These are phyloP conservation scores for Cadophora sp. DNA, from an alignment of 2,329 filamentous ascomycete species.

Conservation along the genomic window DNA sequence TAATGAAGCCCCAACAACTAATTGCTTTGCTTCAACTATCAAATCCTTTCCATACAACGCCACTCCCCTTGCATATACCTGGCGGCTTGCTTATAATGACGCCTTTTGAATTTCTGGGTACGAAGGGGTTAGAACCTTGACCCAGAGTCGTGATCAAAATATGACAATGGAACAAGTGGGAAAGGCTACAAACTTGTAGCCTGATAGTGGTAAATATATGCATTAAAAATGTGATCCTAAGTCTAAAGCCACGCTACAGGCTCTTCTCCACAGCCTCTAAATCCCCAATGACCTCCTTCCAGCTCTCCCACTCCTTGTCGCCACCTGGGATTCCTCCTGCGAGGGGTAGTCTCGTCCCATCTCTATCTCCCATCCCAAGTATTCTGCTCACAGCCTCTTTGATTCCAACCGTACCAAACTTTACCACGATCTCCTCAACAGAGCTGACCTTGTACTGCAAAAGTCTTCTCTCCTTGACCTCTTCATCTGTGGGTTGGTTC, in stretches of 20 bases:
- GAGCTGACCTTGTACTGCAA: constrained; percentile 67
- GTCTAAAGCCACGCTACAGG: constrained; percentile 30
- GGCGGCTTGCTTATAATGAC: too few species aligned
- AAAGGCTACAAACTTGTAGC: constrained; percentile 1
- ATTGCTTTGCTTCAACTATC: too few species aligned
- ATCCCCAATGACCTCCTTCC: constrained; percentile 49
- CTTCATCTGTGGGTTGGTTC: constrained; percentile 49
- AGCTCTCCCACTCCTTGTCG: constrained; percentile 54
- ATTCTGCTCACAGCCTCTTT: constrained; percentile 67
- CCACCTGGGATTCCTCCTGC: constrained; percentile 62
- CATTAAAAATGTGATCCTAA: background rate
- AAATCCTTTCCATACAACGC: too few species aligned
- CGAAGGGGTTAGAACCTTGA: too few species aligned
- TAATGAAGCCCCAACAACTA: too few species aligned
- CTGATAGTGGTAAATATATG: background rate
- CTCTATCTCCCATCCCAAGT: constrained; percentile 63
- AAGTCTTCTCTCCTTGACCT: constrained; percentile 56
- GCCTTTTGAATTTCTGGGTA: too few species aligned
- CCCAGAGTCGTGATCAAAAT: background rate
- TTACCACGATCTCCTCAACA: constrained; percentile 67
- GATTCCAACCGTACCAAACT: constrained; percentile 67
- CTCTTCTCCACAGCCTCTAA: constrained; percentile 43
- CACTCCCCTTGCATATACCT: too few species aligned
- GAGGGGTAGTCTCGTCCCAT: constrained; percentile 66
- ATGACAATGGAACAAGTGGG: background rate